Conservation (phyloP, 495 filamentous ascomycete genomes). For the Zalerion maritima region DNA sequence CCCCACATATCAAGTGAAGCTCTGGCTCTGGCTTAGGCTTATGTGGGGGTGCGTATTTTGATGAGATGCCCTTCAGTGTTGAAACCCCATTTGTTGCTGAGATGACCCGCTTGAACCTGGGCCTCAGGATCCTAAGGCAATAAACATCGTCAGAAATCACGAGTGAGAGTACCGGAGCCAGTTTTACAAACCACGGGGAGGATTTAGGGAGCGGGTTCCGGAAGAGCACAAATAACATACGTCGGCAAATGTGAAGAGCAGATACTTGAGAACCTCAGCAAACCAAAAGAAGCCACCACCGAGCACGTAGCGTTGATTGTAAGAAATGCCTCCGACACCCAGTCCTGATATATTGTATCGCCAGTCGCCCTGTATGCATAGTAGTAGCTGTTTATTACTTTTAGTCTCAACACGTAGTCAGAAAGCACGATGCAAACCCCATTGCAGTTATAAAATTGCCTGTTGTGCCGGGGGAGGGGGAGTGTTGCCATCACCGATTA, state of each 20-base stretch:
- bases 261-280: constrained; percentile 82
- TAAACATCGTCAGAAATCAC: not conserved
- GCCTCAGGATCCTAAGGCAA: constrained; percentile 40
- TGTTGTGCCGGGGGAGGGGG: constrained; percentile 29
- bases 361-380: constrained; percentile 74
- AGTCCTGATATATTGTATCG: constrained; percentile 56
- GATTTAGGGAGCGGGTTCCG: not conserved
- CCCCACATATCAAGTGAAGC: constrained; percentile 29
- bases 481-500: too few species aligned
- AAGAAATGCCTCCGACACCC: constrained; percentile 72
- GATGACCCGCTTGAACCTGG: constrained; percentile 44
- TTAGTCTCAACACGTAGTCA: constrained; percentile 60
- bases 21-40: too few species aligned
- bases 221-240: constrained; percentile 11
- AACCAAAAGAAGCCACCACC: constrained; percentile 65
- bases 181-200: too few species aligned
- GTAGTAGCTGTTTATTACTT: constrained; percentile 80
- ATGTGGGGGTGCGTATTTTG: too few species aligned
- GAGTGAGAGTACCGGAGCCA: too few species aligned
- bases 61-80: constrained; percentile 81
- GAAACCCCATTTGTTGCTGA: constrained; percentile 53
- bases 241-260: constrained; percentile 51
- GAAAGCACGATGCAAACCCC: constrained; percentile 58
- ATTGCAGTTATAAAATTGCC: constrained; percentile 40
- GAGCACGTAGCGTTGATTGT: constrained; percentile 51